phyloP scores from a whole-genome alignment of 176 grass and related monocot species.

The sorghum (Sorghum bicolor) region Sorghum_bicolor_NCBIv3 NC_012879.2:4525501-4526000 shows the following conservation, averaged over 20 bases:
- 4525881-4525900: neutral
- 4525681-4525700: neutral
- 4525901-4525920: neutral
- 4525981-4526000: too few species aligned
- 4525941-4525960: constrained; percentile 14
- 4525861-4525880: neutral
- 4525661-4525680: constrained; percentile 7
- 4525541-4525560: neutral
- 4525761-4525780: neutral
- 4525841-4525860: neutral
- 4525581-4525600: neutral
- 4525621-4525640: neutral
- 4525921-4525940: constrained; percentile 17
- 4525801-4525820: neutral
- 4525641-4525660: neutral
- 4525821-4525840: neutral
- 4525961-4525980: neutral
- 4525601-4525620: neutral
- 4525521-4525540: too few species aligned
- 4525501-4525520: too few species aligned
- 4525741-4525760: constrained; percentile 16
- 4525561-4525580: neutral
- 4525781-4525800: neutral
- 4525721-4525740: neutral
- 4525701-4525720: constrained; percentile 11